A percentile compares a stretch with the other conserved stretches of the same genome.
Evolutionary conservation across 257 asterid genomes (phyloP).

Genomic region (Fraxinus excelsior): DNA sequence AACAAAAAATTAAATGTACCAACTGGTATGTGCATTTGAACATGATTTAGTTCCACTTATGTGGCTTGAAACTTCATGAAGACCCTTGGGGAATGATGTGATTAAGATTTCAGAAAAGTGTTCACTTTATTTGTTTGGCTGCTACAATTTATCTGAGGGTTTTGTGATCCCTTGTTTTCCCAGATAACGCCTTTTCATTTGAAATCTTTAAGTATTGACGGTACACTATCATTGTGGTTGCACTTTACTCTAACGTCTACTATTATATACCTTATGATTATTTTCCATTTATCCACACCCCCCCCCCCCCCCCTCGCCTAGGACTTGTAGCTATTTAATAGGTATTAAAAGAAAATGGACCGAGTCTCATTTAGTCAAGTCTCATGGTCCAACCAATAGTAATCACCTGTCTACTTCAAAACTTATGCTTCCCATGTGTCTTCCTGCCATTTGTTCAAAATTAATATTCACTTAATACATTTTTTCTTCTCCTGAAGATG

Average conservation of each 20-base stretch:
- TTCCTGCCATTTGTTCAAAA: neutral
- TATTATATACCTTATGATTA: too few species aligned
- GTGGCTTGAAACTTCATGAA: neutral
- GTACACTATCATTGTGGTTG: neutral
- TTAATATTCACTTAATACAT: neutral
- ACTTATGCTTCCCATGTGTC: neutral
- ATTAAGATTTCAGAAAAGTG: neutral
- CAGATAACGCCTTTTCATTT: neutral
- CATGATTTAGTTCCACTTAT: neutral
- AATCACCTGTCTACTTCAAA: conserved; percentile 4
- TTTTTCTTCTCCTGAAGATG: conserved; percentile 19
- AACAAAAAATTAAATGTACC: neutral
- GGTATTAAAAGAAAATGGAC: neutral
- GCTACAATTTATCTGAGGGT: neutral
- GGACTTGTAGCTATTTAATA: neutral
- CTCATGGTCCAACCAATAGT: neutral
- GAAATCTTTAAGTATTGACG: neutral
- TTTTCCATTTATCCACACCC: too few species aligned
- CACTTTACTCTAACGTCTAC: neutral
- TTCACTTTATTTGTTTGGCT: neutral
- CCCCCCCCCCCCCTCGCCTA: too few species aligned
- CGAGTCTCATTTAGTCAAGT: neutral
- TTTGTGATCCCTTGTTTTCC: neutral
- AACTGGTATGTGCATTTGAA: neutral
- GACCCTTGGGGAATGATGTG: neutral